Evolutionary conservation across 352 stramenopile species (phyloP).

Genomic region (Aphanomyces astaci): DNA sequence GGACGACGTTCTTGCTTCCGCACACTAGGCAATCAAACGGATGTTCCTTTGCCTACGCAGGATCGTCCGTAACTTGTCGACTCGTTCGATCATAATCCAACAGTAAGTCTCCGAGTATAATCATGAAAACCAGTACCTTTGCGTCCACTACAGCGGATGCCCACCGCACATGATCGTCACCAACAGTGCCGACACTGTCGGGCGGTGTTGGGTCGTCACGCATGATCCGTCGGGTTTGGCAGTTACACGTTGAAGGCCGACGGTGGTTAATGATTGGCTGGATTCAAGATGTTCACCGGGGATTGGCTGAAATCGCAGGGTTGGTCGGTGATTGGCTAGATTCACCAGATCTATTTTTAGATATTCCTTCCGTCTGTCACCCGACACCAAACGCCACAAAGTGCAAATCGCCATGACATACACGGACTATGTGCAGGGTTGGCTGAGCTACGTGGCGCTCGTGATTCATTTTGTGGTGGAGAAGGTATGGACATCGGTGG

Average conservation of each 20-base stretch:
- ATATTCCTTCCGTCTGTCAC: background rate
- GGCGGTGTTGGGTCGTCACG: background rate
- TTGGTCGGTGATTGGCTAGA: too few species aligned
- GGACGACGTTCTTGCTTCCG: slow-evolving; percentile 9
- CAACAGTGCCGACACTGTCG: background rate
- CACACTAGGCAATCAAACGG: background rate
- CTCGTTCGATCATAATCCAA: too few species aligned
- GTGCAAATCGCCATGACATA: background rate
- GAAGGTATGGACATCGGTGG: background rate
- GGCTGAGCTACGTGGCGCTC: background rate
- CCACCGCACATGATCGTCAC: background rate
- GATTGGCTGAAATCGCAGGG: background rate
- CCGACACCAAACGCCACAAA: background rate
- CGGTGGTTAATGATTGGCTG: background rate
- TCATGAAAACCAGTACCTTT: background rate
- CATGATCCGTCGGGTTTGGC: background rate
- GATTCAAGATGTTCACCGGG: background rate
- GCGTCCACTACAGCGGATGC: background rate
- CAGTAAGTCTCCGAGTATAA: too few species aligned
- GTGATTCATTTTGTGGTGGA: background rate
- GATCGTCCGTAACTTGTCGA: background rate
- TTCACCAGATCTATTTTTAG: background rate
- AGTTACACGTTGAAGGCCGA: background rate
- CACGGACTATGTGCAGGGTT: background rate
- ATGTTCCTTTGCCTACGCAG: slow-evolving; percentile 3